phyloP scores from a whole-genome alignment of 148 eudicot genomes.

The Fagopyrum esculentum region DNA sequence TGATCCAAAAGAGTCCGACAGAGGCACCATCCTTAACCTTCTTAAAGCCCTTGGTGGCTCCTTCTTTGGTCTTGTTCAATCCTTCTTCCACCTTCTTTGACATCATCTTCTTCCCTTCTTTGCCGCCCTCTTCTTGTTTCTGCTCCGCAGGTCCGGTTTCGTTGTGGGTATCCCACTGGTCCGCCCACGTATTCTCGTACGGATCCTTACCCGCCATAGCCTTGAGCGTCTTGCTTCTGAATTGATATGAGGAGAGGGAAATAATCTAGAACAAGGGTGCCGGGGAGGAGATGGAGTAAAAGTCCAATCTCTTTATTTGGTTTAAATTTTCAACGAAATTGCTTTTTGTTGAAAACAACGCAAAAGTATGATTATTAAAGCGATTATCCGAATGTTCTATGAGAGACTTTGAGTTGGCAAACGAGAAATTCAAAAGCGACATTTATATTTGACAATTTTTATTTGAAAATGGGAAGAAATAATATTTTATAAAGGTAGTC shows the following conservation, averaged over 20 bases:
- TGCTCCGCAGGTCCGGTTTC: background rate
- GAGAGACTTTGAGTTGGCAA: too few species aligned
- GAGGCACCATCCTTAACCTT: background rate
- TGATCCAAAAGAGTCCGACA: background rate
- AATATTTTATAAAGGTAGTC: too few species aligned
- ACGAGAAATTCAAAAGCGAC: too few species aligned
- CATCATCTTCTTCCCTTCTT: background rate
- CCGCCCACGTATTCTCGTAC: slow-evolving; percentile 1
- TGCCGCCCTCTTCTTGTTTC: background rate
- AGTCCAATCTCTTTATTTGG: background rate
- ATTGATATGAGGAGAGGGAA: background rate
- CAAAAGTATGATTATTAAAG: too few species aligned
- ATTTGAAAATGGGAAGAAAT: background rate
- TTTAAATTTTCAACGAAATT: background rate
- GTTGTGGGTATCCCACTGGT: background rate
- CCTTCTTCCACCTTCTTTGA: background rate
- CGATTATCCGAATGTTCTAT: too few species aligned
- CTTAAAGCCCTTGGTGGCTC: background rate
- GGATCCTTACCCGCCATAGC: background rate
- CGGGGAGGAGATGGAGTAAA: background rate
- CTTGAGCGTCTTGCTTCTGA: background rate
- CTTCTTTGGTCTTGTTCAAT: slow-evolving; percentile 1
- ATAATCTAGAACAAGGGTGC: background rate
- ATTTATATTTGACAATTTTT: too few species aligned
- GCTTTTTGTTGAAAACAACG: too few species aligned